A percentile compares a stretch with the other conserved stretches of the same genome.
Conservation (phyloP, 2,329 filamentous ascomycete species). For the Sarocladiaceae sp. region DNA sequence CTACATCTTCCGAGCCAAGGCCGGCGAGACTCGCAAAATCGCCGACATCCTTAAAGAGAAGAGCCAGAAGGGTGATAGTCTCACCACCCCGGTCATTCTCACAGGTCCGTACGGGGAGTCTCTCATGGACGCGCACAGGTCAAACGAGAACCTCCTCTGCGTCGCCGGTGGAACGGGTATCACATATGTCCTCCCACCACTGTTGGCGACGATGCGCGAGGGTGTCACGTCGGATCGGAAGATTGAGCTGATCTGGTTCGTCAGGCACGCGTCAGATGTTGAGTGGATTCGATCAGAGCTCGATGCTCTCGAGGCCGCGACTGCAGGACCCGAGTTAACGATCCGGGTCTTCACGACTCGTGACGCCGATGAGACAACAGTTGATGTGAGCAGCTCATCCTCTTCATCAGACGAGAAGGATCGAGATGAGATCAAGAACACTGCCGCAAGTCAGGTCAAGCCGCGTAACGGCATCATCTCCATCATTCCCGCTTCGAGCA, state of each 20-base stretch:
- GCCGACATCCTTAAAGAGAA: conserved; percentile 34
- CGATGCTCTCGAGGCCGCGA: conserved; percentile 33
- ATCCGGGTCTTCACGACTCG: conserved; percentile 56
- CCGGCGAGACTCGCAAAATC: conserved; percentile 53
- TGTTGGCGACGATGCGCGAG: conserved; percentile 24
- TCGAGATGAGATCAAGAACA: conserved; percentile 3
- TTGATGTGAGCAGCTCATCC: background rate
- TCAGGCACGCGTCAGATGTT: conserved; percentile 47
- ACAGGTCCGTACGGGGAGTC: conserved; percentile 57
- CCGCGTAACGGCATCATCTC: background rate
- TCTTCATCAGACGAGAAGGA: background rate
- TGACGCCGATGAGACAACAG: conserved; percentile 23
- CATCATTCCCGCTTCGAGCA: conserved; percentile 7
- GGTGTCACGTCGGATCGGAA: conserved; percentile 41
- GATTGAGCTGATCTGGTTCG: conserved; percentile 59
- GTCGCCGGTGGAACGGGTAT: conserved; percentile 34
- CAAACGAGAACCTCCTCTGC: conserved; percentile 7
- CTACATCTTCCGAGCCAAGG: conserved; percentile 52
- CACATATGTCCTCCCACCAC: conserved; percentile 30
- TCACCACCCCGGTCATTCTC: conserved; percentile 51
- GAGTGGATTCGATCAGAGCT: conserved; percentile 55
- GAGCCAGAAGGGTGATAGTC: background rate
- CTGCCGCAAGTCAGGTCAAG: background rate
- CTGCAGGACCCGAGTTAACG: conserved; percentile 35
- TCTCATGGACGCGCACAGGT: conserved; percentile 26